Conservation (phyloP, 1,284 basidiomycete species). For the Phenoliferia sp. region DNA sequence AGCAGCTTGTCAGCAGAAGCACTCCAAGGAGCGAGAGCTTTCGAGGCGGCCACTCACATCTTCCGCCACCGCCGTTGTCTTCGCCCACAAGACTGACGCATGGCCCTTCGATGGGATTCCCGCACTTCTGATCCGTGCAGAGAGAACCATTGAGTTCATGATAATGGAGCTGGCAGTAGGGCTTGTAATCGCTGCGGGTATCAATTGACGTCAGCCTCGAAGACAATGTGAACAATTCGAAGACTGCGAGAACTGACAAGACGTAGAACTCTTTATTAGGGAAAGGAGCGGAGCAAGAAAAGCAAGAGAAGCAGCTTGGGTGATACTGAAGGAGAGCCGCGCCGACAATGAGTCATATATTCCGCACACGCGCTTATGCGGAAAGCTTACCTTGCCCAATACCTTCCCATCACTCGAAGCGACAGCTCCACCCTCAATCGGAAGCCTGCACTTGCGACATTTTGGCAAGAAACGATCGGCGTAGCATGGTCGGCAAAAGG, state of each 20-base stretch:
- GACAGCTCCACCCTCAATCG: conserved; percentile 38
- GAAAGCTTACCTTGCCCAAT: conserved; percentile 30
- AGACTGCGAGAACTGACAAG: conserved; percentile 10
- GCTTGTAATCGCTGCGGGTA: conserved; percentile 25
- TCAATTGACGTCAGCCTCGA: not conserved
- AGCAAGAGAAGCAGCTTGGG: conserved; percentile 36
- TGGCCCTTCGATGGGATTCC: conserved; percentile 37
- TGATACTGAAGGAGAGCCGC: conserved; percentile 23
- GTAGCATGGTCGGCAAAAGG: conserved; percentile 36
- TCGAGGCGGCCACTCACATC: conserved; percentile 21
- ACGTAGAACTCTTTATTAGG: conserved; percentile 39
- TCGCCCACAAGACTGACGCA: conserved; percentile 37
- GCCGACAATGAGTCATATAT: conserved; percentile 35
- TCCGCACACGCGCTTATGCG: conserved; percentile 34
- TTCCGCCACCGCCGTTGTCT: conserved; percentile 31
- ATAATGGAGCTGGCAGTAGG: conserved; percentile 38
- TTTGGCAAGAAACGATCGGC: conserved; percentile 38
- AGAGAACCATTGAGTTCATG: conserved; percentile 36
- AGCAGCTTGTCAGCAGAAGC: not conserved
- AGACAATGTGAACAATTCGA: not conserved
- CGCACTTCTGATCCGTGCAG: conserved; percentile 30
- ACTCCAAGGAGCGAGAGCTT: not conserved
- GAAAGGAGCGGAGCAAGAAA: conserved; percentile 33
- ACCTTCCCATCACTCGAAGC: conserved; percentile 38
- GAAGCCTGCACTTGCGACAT: conserved; percentile 35